Percentiles rank a stretch among this genome's conserved stretches.
These are phyloP conservation scores for Chiua sp. DNA, from an alignment of 1,284 basidiomycete species.

Conservation along the genomic window DNA sequence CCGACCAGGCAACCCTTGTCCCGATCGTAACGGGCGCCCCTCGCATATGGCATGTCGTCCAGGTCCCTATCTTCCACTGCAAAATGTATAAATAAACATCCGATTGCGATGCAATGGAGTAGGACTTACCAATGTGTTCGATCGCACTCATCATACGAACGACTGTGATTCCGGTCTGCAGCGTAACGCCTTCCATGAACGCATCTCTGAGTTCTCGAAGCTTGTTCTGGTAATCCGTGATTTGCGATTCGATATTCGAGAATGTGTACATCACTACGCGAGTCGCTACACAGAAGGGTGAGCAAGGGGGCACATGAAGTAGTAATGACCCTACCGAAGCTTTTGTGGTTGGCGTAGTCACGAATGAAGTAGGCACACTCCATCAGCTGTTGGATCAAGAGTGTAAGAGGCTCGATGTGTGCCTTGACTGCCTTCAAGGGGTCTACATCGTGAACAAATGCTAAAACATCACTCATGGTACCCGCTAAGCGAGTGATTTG, in stretches of 20 bases:
- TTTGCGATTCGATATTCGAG: not conserved
- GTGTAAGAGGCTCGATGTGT: not conserved
- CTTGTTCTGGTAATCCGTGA: not conserved
- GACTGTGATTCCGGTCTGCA: not conserved
- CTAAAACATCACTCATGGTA: not conserved
- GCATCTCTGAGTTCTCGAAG: not conserved
- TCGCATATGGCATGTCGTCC: not conserved
- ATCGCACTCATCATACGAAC: not conserved
- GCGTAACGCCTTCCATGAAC: not conserved
- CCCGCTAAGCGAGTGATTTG: not conserved
- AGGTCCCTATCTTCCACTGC: not conserved
- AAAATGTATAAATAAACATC: too few species aligned
- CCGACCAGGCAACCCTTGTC: not conserved
- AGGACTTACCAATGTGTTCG: not conserved
- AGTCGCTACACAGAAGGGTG: not conserved
- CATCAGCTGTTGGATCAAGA: not conserved
- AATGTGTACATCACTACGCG: not conserved
- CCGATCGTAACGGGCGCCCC: not conserved
- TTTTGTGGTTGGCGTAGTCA: not conserved
- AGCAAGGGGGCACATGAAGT: not conserved
- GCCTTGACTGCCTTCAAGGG: not conserved
- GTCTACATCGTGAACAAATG: not conserved
- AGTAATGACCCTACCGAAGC: not conserved
- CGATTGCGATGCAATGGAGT: not conserved
- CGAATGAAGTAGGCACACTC: slow-evolving; percentile 2